Percentiles rank a stretch among this genome's conserved stretches.
These are phyloP conservation scores for Mycosphaerelloides madeirae DNA, from an alignment of 2,329 filamentous ascomycete genomes.

Conservation along the genomic window DNA sequence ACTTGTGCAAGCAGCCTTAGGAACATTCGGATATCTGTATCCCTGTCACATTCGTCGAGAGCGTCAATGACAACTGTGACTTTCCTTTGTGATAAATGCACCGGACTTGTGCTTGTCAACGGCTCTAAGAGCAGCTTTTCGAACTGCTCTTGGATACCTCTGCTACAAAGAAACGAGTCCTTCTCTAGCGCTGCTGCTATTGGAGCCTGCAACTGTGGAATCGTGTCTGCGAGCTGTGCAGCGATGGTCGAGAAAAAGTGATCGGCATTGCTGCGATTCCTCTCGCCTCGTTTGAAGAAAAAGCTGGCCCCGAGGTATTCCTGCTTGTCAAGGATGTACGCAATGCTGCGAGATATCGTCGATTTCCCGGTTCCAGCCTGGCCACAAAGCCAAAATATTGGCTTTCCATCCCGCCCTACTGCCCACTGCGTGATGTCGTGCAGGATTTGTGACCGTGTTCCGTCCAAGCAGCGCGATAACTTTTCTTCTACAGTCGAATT, in stretches of 20 bases:
- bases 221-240: conserved; percentile 6
- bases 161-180: conserved; percentile 5
- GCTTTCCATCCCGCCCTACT: no score
- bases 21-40: conserved; percentile 10
- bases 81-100: no score
- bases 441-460: background rate
- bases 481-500: background rate
- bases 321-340: no score
- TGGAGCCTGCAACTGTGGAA: background rate
- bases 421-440: no score
- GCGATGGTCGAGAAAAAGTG: conserved; percentile 15
- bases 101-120: no score
- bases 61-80: conserved; percentile 14
- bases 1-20: no score
- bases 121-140: conserved; percentile 10
- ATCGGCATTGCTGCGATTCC: conserved; percentile 9
- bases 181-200: conserved; percentile 7
- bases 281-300: no score
- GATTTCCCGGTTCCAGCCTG: no score
- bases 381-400: no score
- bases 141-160: conserved; percentile 9
- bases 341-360: no score
- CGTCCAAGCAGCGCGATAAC: background rate
- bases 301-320: no score
- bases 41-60: conserved; percentile 8